Evolutionary conservation across 306 rosid genomes (phyloP), one percentile per base, ranked within the genome.

Genomic region (Sphenostylis stenocarpa): DNA sequence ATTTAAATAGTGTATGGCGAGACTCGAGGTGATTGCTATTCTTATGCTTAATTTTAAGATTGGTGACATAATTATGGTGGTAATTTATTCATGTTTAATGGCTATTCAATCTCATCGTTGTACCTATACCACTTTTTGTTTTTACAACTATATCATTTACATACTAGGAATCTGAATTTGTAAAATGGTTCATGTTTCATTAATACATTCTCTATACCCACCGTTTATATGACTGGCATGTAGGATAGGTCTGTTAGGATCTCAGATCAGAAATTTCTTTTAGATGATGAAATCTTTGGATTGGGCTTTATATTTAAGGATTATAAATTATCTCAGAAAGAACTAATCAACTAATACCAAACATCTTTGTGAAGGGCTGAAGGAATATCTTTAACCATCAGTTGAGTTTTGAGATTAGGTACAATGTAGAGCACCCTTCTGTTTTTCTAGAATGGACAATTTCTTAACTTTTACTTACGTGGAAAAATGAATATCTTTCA

Each of bases 1-100:
- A 94, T 87, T 88, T 94, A 61, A 94, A 94, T 77, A 94, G 98
- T 73, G 98, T 94, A 49, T 94, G 98, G 98, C 87, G 91, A 81
- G 98, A 94, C 84, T 90, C 93, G 23, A 94, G 97, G 98, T 94
- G 81, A 24, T 69, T 79, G 21, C 20, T 23, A 19, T 49, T 78
- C 36, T 19, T 49, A 13, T 66, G 36, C 75, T 57, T 65, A 76
- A 11, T 64, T 64, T 57, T 47, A 34, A 72, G 26, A 62, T 23
- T 47, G 68, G 55, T 55, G 34, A 34, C 75, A 26, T 81, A 48
- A 67, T n/a, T 49, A 28, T 72, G 55, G 45, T 77, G 75, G 75
- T 77, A 45, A 36, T 75, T 29, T 81, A 31, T 44, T 64, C 41
- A 36, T 73, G 52, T 44, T 67, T 73, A 41, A 20, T 11, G 45